phyloP scores from a whole-genome alignment of 352 stramenopile genomes.

The Globisporangium takayamanum region DNA sequence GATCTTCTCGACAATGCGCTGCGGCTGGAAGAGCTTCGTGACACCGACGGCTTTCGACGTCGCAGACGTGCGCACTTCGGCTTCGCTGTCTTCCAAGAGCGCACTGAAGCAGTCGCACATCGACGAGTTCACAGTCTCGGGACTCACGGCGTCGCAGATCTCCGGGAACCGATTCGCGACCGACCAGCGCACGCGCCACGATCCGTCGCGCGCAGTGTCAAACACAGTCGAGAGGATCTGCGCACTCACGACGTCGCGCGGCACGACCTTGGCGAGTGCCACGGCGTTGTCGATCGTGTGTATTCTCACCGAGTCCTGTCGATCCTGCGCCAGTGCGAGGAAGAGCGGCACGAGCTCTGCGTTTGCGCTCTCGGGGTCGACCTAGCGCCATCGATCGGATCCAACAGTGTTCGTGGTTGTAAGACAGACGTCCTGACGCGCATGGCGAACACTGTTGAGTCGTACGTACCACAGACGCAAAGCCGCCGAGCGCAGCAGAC shows the following conservation, averaged over 20 bases:
- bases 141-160: constrained; percentile 86
- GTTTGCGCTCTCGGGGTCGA: constrained; percentile 52
- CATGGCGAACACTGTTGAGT: neutral
- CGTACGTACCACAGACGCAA: constrained; percentile 57
- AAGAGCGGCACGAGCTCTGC: constrained; percentile 85
- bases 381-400: constrained; percentile 17
- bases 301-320: constrained; percentile 96
- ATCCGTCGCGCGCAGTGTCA: constrained; percentile 91
- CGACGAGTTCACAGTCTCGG: constrained; percentile 59
- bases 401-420: neutral
- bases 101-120: constrained; percentile 89
- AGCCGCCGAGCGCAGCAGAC: constrained; percentile 81
- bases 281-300: constrained; percentile 97
- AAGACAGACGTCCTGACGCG: neutral
- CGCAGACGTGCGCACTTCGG: constrained; percentile 94
- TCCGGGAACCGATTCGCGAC: constrained; percentile 95
- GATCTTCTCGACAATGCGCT: constrained; percentile 66
- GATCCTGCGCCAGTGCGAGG: constrained; percentile 77
- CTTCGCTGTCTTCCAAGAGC: constrained; percentile 95
- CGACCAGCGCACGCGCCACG: constrained; percentile 98
- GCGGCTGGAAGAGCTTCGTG: constrained; percentile 45
- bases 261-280: constrained; percentile 86
- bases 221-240: constrained; percentile 90
- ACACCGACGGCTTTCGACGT: constrained; percentile 86
- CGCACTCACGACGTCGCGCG: constrained; percentile 56